These are phyloP conservation scores for Mesostigma viride DNA, from an alignment of 139 green algal species.

Conservation along the genomic window DNA sequence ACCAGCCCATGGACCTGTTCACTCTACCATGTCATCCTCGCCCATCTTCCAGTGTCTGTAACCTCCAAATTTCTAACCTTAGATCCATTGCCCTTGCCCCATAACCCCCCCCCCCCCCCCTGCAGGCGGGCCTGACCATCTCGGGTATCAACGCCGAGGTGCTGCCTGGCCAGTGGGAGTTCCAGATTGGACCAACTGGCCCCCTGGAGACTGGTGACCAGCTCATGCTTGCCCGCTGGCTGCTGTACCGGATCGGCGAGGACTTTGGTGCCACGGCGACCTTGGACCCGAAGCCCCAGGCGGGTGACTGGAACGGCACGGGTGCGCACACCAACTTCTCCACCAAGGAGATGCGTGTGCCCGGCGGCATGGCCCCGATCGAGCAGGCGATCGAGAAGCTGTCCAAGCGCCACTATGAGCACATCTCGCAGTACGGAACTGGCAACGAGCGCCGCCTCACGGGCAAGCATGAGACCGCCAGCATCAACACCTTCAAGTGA, in stretches of 20 bases:
- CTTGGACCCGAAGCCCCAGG: constrained; percentile 90
- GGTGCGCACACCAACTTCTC: constrained; percentile 94
- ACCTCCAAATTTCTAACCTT: too few relatives aligned
- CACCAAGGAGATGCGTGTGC: constrained; percentile 70
- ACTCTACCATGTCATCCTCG: too few relatives aligned
- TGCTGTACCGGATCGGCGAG: constrained; percentile 60
- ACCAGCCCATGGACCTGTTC: too few relatives aligned
- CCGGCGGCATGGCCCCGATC: constrained; percentile 27
- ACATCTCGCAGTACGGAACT: constrained; percentile 65
- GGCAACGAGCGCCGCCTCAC: constrained; percentile 97
- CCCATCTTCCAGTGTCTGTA: too few relatives aligned
- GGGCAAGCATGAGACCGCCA: constrained; percentile 81
- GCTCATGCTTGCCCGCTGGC: constrained; percentile 86
- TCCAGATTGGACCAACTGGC: constrained; percentile 79
- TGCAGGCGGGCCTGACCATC: constrained; percentile 76
- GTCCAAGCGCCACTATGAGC: constrained; percentile 64
- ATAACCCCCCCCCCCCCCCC: too few relatives aligned
- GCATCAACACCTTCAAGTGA: constrained; percentile 91
- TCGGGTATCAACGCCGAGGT: constrained; percentile 94
- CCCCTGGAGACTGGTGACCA: constrained; percentile 83
- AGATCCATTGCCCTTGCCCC: too few relatives aligned
- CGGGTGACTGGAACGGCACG: constrained; percentile 94
- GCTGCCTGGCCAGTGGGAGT: constrained; percentile 97
- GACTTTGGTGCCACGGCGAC: constrained; percentile 80
- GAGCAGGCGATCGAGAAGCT: constrained; percentile 81